Conservation (phyloP, 768 basidiomycete species). For the Termitomyces sp. region DNA sequence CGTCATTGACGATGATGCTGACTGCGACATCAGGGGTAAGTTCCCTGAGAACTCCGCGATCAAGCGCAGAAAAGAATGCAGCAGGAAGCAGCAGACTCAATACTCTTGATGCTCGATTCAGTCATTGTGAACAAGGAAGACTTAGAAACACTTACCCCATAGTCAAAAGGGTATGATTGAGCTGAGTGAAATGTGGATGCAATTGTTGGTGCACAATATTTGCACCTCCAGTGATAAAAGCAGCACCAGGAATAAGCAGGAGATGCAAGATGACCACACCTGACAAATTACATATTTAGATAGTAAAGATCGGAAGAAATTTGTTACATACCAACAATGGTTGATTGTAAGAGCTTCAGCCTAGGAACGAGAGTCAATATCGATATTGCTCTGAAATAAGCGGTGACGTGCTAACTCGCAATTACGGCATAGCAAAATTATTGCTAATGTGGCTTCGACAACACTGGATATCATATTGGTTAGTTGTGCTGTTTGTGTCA, state of each 20-base stretch:
- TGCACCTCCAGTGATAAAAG: constrained; percentile 72
- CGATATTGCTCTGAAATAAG: neutral
- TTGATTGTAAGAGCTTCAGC: constrained; percentile 60
- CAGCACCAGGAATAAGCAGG: constrained; percentile 61
- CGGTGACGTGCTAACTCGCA: constrained; percentile 52
- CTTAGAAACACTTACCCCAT: constrained; percentile 45
- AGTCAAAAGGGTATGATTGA: constrained; percentile 65
- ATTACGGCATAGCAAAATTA: constrained; percentile 52
- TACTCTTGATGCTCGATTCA: constrained; percentile 34
- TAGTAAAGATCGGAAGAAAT: neutral
- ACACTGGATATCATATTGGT: constrained; percentile 28
- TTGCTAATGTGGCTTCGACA: constrained; percentile 68
- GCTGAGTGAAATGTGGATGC: constrained; percentile 56
- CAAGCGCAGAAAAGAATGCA: constrained; percentile 60
- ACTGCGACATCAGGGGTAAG: constrained; percentile 14
- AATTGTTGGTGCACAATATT: constrained; percentile 61
- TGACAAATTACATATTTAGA: constrained; percentile 12
- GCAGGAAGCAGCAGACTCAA: constrained; percentile 59
- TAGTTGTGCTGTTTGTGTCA: neutral
- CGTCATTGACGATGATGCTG: constrained; percentile 32
- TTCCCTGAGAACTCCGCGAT: constrained; percentile 21
- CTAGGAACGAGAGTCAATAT: constrained; percentile 24
- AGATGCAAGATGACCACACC: constrained; percentile 73
- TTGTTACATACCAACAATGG: constrained; percentile 49
- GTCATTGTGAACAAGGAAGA: neutral